Evolutionary conservation across 805 yeast species (phyloP), one percentile per base, ranked within the genome.

Genomic region (Ogataea corticis): DNA sequence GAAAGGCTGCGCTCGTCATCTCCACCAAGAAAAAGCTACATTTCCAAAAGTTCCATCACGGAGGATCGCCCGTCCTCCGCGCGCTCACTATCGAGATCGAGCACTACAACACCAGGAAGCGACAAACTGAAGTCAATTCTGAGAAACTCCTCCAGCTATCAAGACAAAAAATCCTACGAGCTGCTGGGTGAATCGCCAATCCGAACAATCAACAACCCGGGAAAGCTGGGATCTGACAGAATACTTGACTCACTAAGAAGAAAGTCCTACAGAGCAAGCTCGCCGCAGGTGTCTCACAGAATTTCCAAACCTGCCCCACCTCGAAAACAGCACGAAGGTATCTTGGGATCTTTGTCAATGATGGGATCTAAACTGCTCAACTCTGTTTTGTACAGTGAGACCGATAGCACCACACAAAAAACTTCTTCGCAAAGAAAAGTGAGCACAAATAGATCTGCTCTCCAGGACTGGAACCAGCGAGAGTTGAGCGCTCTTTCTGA

Each of bases 151-250:
- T 28, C 48, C 3, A 35, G 35, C 16, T 28, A 31, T n/a, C 23
- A 33, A 14, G 49, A 48, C 37, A 52, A 47, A 28, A 57, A 52
- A 36, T 48, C 59, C 1, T 54, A 59, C 41, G 63, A 62, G 29
- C 40, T 62, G 11, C 32, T 62, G 7, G 62, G 62, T 2, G 67
- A 62, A 36, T 52, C 56, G 3, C 67, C 67, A 1, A 62, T 63
- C 7, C 48, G 55, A 17, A 38, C 35, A 12, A 51, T 61, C 25
- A 38, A 46, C 1, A 39, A 45, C 27, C 35, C 57, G 15, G 38
- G 34, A 15, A 36, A 48, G 12, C 30, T 58, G 6, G 46, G 54
- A 31, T 50, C 58, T 9, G 59, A 57, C 11, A 42, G 42, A 2
- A 44, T 56, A 7, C 41, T 62, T 4, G 49, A 46, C 17, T 49